These are phyloP conservation scores for Recurvomyces mirabilis DNA, from an alignment of 495 filamentous ascomycete species.

Conservation along the genomic window DNA sequence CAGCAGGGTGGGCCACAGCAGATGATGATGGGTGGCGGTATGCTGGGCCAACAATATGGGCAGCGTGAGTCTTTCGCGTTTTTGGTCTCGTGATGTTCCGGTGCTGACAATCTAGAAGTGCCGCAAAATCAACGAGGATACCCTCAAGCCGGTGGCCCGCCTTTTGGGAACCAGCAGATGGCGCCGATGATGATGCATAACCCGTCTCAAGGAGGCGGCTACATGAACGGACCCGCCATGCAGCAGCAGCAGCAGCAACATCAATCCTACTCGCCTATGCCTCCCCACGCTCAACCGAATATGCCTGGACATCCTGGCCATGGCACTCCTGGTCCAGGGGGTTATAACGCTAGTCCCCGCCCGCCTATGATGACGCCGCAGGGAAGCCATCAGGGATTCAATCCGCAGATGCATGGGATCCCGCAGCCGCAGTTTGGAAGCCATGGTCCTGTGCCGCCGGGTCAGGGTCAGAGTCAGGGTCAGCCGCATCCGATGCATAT, in stretches of 20 bases:
- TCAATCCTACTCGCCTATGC: slow-evolving; percentile 61
- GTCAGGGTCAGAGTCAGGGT: slow-evolving; percentile 51
- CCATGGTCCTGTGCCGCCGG: slow-evolving; percentile 34
- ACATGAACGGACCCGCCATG: slow-evolving; percentile 46
- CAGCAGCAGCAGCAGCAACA: slow-evolving; percentile 56
- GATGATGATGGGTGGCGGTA: slow-evolving; percentile 4
- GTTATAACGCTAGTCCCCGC: slow-evolving; percentile 42
- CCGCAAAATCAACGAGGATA: too few relatives aligned
- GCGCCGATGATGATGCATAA: slow-evolving; percentile 64
- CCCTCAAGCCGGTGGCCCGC: too few relatives aligned
- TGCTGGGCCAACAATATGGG: neutral
- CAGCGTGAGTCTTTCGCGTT: too few relatives aligned
- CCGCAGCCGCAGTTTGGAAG: slow-evolving; percentile 8
- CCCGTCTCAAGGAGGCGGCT: slow-evolving; percentile 39
- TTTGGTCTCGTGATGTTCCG: neutral
- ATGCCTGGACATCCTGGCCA: slow-evolving; percentile 51
- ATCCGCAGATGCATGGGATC: slow-evolving; percentile 24
- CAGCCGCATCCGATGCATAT: slow-evolving; percentile 51
- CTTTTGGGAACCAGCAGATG: too few relatives aligned
- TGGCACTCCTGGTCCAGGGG: slow-evolving; percentile 57
- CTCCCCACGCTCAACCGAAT: slow-evolving; percentile 55
- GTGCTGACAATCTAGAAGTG: neutral
- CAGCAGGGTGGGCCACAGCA: neutral
- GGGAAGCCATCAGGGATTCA: slow-evolving; percentile 32
- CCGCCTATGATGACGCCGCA: slow-evolving; percentile 30